Percentiles rank a stretch among this genome's conserved stretches.
These are phyloP conservation scores for Neospermospora avenae DNA, from an alignment of 2,329 filamentous ascomycete species.

Conservation along the genomic window DNA sequence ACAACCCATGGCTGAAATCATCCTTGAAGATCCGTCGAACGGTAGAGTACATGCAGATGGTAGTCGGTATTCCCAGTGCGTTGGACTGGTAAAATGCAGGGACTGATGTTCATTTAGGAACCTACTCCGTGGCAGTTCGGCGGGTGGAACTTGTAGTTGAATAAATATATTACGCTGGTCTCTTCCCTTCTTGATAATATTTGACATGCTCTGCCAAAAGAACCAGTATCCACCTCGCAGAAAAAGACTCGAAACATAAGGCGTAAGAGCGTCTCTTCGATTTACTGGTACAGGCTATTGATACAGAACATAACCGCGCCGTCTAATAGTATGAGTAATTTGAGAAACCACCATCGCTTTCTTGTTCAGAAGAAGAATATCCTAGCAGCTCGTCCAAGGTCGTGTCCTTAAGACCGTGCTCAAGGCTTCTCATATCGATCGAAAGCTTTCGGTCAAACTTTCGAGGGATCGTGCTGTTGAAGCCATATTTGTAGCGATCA, in stretches of 20 bases:
- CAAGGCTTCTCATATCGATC: background rate
- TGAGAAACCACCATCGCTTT: background rate
- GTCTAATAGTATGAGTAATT: background rate
- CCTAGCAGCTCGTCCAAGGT: background rate
- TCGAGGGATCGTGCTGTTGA: background rate
- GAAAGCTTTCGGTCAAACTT: background rate
- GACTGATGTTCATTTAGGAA: too few relatives aligned
- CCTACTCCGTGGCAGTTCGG: too few relatives aligned
- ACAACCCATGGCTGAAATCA: too few relatives aligned
- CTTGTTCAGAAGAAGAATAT: background rate
- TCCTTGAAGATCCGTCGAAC: too few relatives aligned
- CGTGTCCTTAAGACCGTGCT: background rate
- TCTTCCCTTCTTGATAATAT: background rate
- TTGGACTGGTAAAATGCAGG: too few relatives aligned
- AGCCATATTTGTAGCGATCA: background rate
- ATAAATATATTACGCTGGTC: background rate
- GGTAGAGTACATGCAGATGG: too few relatives aligned
- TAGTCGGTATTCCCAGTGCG: too few relatives aligned
- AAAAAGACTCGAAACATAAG: background rate
- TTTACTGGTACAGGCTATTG: background rate
- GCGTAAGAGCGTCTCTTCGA: background rate
- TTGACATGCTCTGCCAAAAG: background rate
- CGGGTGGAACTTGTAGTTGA: background rate
- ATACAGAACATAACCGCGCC: background rate
- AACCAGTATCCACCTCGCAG: background rate